A percentile compares a stretch with the other conserved stretches of the same genome.
Conservation (phyloP, 495 filamentous ascomycete genomes). For the Neurospora sp. region DNA sequence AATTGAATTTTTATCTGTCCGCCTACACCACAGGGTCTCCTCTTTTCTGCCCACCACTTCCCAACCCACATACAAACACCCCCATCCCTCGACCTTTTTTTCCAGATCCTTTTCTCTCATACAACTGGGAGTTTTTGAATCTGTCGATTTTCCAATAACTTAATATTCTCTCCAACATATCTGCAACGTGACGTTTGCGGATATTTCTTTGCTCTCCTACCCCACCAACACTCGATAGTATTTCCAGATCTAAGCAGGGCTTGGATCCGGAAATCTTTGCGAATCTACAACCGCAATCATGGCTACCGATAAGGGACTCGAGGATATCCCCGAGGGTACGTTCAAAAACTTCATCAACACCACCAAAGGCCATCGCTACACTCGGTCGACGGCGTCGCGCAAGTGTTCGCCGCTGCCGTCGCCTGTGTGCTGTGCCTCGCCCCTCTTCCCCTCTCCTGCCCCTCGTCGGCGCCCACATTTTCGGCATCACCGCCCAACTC, state of each 20-base stretch:
- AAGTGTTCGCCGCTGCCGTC: neutral
- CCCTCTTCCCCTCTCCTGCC: neutral
- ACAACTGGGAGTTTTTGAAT: slow-evolving; percentile 27
- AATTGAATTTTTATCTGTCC: slow-evolving; percentile 21
- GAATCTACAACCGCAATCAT: slow-evolving; percentile 66
- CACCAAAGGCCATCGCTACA: neutral
- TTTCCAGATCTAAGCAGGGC: slow-evolving; percentile 51
- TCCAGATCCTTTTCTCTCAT: slow-evolving; percentile 37
- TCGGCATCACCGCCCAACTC: neutral
- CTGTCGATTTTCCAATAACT: slow-evolving; percentile 28
- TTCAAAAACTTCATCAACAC: slow-evolving; percentile 4
- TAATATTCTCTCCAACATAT: slow-evolving; percentile 29
- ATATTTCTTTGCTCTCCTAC: slow-evolving; percentile 31
- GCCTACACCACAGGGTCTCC: slow-evolving; percentile 9
- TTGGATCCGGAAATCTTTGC: slow-evolving; percentile 56
- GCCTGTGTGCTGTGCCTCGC: neutral
- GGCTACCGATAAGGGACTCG: slow-evolving; percentile 92
- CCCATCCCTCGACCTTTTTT: slow-evolving; percentile 10
- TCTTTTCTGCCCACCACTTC: slow-evolving; percentile 23
- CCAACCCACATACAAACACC: slow-evolving; percentile 21
- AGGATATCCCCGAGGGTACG: slow-evolving; percentile 87
- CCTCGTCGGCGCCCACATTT: neutral
- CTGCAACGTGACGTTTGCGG: slow-evolving; percentile 28
- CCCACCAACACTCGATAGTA: slow-evolving; percentile 31
- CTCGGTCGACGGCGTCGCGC: neutral